These are phyloP conservation scores for Fusarium sp. DNA, from an alignment of 2,329 filamentous ascomycete genomes.

Conservation along the genomic window DNA sequence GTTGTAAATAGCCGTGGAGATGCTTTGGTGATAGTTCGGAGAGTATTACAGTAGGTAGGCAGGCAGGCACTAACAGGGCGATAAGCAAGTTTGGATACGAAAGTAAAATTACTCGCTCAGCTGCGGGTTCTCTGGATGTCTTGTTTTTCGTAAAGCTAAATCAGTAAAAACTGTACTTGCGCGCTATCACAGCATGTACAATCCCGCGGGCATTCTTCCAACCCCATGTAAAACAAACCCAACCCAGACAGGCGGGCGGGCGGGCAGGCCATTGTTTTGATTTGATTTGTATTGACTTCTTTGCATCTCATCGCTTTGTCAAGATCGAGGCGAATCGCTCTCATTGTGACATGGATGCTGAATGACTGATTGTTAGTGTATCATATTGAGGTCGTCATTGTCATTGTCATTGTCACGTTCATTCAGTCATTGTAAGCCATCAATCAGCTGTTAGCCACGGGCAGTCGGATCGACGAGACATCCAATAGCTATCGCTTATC, in stretches of 20 bases:
- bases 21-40: conserved; percentile 6
- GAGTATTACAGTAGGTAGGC: neutral
- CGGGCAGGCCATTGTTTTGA: conserved; percentile 16
- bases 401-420: neutral
- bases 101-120: conserved; percentile 12
- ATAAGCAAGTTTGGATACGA: conserved; percentile 22
- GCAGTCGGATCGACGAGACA: conserved; percentile 2
- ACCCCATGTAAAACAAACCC: conserved; percentile 10
- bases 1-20: conserved; percentile 4
- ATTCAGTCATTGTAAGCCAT: conserved; percentile 13
- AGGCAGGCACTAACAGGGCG: neutral
- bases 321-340: conserved; percentile 18
- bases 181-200: neutral
- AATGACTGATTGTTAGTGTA: conserved; percentile 3
- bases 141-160: conserved; percentile 10
- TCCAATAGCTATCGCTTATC: conserved; percentile 5
- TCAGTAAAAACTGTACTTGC: conserved; percentile 1
- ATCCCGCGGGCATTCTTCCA: conserved; percentile 23
- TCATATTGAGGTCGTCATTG: conserved; percentile 4
- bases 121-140: neutral
- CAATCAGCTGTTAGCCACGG: conserved; percentile 30
- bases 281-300: neutral
- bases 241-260: neutral
- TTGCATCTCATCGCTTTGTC: conserved; percentile 11
- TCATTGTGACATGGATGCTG: conserved; percentile 16